Base-by-base conservation (phyloP, 2,329 filamentous ascomycete species). In the Setomelanomma holmii region DNA sequence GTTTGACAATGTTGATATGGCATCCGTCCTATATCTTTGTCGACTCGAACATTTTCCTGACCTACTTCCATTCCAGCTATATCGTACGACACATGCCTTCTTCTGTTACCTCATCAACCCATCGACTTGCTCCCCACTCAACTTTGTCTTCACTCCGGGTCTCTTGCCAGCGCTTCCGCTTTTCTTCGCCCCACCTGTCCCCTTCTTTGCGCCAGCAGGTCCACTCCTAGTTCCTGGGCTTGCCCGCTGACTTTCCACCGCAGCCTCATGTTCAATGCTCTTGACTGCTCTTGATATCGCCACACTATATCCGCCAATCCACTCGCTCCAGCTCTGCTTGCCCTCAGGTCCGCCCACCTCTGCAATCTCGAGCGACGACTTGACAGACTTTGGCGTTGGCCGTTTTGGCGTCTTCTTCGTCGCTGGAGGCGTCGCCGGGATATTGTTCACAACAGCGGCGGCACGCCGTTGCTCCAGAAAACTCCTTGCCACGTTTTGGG, bases 281-380 rank as follows among this genome's bases (percentile, higher is more conserved):
- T 67, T 71, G 8, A 75, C 68, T n/a, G 68, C 71, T 35, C 68
- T 47, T 16, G 66, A 64, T 40, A 75, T 72, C 8, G 71, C 70
- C 53, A 75, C 55, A 42, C 71, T 74, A 45, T 75, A 75, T 14
- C 71, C 72, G 0, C 72, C 72, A 44, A 75, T 72, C 71, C 71
- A 75, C 44, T 75, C 72, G 6, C 68, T 55, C 72, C 72, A 75
- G 27, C 66, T 66, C 58, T 71, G 59, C 44, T 68, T 67, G 0
- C 61, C 61, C 1, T 49, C 58, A 3, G 45, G 56, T 4, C 51
- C 47, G 4, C 63, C 61, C 1, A 49, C 58, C 14, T 24, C 17
- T 2, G 43, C 48, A 5, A 64, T 52, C n/a, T 66, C 62, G 47
- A 61, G 35, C 3, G 50, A 61, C 5, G 58, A 54, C 12, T 45